Base-by-base conservation (phyloP, 73 alveolate species). In the Paraurostyla sp. region DNA sequence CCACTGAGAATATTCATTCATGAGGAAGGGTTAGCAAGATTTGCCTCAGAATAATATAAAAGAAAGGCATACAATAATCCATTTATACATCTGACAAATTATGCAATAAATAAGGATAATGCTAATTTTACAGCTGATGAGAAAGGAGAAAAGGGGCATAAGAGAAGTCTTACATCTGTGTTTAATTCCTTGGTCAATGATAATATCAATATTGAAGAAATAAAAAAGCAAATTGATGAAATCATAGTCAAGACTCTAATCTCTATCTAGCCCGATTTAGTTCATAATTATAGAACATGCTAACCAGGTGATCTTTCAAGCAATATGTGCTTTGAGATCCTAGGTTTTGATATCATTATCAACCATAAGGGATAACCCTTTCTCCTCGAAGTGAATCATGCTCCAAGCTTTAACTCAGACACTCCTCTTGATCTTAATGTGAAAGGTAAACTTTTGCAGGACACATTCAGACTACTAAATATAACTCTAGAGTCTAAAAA, bases 1-100 rank as follows among this genome's bases (percentile, higher is more conserved):
- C 99, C 99, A 25, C 75, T 98, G 68, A 94, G 96, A 85, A 91
- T 97, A 2, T 98, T 86, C 84, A 81, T 98, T 52, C 93, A 94
- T 76, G 76, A 94, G 91, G 99, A 96, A 84, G 99, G 99, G 6
- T 80, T 97, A 52, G 98, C 97, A 33, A 90, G 99, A 68, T 91
- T 96, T 76, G 95, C 99, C 13, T 80, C 96, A 18, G 97, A 92
- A 29, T 43, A 56, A 71, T 96, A 96, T 75, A 30, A 75, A 20
- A 81, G 63, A 35, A 59, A 56, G 41, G 81, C 81, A 27, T 59
- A 49, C 41, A 59, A 58, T 56, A 75, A 91, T 52, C 71, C 69
- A 54, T 91, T 49, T 81, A 83, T 84, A 29, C 95, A 91, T 58
- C 71, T 91, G 23, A 91, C 95, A 22, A 91, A 91, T 73, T 83